Base-by-base conservation (phyloP, 2,329 filamentous ascomycete species). In the Trichoderma polysporum region DNA sequence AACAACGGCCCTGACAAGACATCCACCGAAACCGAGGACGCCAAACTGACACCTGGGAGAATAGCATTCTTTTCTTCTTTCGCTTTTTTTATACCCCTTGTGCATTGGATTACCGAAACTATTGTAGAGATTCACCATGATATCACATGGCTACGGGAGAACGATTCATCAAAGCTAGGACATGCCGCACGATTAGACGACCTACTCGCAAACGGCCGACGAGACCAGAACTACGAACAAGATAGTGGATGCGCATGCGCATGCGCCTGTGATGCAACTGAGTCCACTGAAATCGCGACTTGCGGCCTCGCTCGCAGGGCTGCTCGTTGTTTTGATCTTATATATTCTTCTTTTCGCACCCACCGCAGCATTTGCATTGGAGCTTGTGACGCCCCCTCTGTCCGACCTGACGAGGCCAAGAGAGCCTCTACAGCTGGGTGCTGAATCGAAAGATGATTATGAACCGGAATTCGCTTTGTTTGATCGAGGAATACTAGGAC, bases 241-340 rank as follows among this genome's bases (percentile, higher is more conserved):
- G 17, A 56, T 37, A 45, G 41, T 29, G 27, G 17, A 59, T 31
- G 61, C 37, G 45, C 56, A 35, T 29, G 58, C n/a, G 66, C 50
- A 54, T 65, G 66, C 73, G 71, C 72, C 69, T 75, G 77, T 73
- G 70, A 86, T 87, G 85, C 81, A 89, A 78, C 84, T 90, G 77
- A 89, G 85, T 76, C 88, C 86, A 73, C 81, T 91, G 71, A 91
- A 91, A 81, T 90, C 88, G 79, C 89, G 90, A 75, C 86, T 92
- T 74, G 86, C 86, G 75, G 88, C 89, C 73, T 91, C 89, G 66
- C 76, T 90, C 62, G 81, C 85, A 73, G 86, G 88, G 63, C 86
- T 87, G 35, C 78, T 86, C 33, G 74, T 90, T 59, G 76, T 91
- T 35, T 72, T 90, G 37, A 73, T 87, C 45, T 76, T 93, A 49